A percentile compares a stretch with the other conserved stretches of the same genome.
phyloP scores from a whole-genome alignment of 2,329 filamentous ascomycete species.

The Fusarium lyarnte region DNA sequence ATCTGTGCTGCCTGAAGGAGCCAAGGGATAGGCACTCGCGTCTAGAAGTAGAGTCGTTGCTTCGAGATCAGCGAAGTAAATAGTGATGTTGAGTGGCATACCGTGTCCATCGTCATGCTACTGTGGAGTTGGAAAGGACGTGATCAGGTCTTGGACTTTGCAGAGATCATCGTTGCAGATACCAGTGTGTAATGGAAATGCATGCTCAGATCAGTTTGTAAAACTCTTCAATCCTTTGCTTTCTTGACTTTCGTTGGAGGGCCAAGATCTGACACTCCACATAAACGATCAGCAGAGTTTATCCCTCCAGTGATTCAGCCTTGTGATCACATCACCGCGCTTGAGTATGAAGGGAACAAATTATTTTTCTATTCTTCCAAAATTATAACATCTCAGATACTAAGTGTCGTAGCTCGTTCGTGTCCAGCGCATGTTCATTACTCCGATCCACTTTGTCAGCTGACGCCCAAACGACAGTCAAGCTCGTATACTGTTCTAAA shows the following conservation, averaged over 20 bases:
- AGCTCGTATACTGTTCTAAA: neutral
- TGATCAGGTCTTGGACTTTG: neutral
- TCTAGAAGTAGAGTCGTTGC: neutral
- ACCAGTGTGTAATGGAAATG: neutral
- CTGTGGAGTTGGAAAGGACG: neutral
- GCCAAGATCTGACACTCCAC: neutral
- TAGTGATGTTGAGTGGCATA: neutral
- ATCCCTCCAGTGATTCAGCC: neutral
- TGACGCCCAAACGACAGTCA: neutral
- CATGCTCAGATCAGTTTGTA: neutral
- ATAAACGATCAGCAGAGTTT: neutral
- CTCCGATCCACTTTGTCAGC: neutral
- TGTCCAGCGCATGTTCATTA: neutral
- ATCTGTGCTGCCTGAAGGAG: neutral
- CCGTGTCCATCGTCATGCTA: neutral
- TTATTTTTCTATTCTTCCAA: rapidly evolving
- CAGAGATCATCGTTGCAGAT: neutral
- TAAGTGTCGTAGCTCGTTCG: neutral
- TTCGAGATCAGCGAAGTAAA: neutral
- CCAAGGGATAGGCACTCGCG: neutral
- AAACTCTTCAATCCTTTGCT: neutral
- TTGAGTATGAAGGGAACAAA: rapidly evolving
- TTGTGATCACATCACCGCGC: too few species aligned
- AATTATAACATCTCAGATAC: neutral
- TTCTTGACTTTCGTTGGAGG: neutral